These are phyloP conservation scores for Globisporangium spiculum DNA, from an alignment of 352 stramenopile genomes.

Conservation along the genomic window DNA sequence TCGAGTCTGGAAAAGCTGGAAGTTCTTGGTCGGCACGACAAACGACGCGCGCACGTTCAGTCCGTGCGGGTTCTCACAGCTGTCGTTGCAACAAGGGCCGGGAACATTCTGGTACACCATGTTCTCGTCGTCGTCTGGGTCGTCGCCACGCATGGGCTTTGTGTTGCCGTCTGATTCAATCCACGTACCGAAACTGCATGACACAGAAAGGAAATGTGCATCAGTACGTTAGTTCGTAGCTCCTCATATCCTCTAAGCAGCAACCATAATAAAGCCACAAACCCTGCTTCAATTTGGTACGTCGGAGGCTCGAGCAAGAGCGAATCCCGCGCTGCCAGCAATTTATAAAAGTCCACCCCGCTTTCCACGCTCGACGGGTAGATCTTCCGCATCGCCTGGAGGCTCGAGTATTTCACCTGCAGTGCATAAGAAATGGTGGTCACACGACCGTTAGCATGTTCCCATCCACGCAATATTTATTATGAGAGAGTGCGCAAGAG, in stretches of 20 bases:
- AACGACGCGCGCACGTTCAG: constrained; percentile 79
- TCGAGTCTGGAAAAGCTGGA: constrained; percentile 71
- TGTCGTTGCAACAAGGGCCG: constrained; percentile 77
- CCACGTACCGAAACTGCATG: constrained; percentile 68
- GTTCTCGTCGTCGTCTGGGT: constrained; percentile 62
- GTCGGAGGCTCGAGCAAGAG: constrained; percentile 73
- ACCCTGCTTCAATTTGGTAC: constrained; percentile 82
- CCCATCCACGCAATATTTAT: neutral
- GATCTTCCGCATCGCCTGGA: constrained; percentile 71
- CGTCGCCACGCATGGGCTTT: constrained; percentile 70
- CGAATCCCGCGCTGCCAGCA: constrained; percentile 70
- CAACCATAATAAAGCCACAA: constrained; percentile 9
- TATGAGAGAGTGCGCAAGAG: constrained; percentile 3
- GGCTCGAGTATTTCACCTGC: constrained; percentile 78
- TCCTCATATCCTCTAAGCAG: neutral
- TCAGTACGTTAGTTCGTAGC: neutral
- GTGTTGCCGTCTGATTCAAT: constrained; percentile 82
- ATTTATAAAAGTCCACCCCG: constrained; percentile 76
- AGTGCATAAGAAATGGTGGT: neutral
- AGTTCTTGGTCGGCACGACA: constrained; percentile 72
- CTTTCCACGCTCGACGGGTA: constrained; percentile 63
- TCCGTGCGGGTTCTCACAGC: constrained; percentile 77
- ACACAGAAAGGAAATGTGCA: neutral
- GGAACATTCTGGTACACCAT: constrained; percentile 74
- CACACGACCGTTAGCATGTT: neutral